Percentiles rank a stretch among this genome's conserved stretches.
These are phyloP conservation scores for Alternaria arbusti DNA, from an alignment of 2,329 filamentous ascomycete species.

Conservation along the genomic window DNA sequence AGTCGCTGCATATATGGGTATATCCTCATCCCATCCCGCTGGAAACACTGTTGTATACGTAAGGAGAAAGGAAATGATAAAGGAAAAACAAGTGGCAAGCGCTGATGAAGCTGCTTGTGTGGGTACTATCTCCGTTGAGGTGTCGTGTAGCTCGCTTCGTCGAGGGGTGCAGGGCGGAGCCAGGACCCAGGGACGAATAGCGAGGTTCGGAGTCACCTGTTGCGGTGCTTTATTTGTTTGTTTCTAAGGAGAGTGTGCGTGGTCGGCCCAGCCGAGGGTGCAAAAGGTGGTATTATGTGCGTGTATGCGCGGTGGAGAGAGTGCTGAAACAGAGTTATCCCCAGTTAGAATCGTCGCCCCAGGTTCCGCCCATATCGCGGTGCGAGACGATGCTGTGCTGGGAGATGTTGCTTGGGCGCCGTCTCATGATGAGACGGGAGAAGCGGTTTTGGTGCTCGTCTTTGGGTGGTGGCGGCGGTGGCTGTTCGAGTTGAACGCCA, in stretches of 20 bases:
- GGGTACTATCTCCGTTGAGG: slow-evolving; percentile 37
- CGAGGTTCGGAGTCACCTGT: slow-evolving; percentile 51
- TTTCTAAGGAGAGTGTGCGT: slow-evolving; percentile 29
- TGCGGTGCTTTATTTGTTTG: slow-evolving; percentile 39
- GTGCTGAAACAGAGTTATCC: slow-evolving; percentile 27
- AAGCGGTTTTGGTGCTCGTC: slow-evolving; percentile 44
- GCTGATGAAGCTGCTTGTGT: neutral
- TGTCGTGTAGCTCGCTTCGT: slow-evolving; percentile 44
- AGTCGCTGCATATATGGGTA: slow-evolving; percentile 22
- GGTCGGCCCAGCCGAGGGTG: slow-evolving; percentile 36
- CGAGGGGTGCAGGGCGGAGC: slow-evolving; percentile 7
- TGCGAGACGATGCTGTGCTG: slow-evolving; percentile 43
- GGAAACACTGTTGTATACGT: slow-evolving; percentile 20
- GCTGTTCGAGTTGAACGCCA: slow-evolving; percentile 35
- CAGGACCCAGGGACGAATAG: neutral
- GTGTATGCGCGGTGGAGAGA: neutral
- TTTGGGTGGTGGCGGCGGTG: slow-evolving; percentile 45
- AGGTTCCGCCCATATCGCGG: slow-evolving; percentile 37
- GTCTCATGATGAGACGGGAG: slow-evolving; percentile 44
- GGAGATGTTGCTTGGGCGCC: slow-evolving; percentile 46
- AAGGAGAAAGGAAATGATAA: slow-evolving; percentile 16
- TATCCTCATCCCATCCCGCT: slow-evolving; percentile 29
- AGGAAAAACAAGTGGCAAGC: neutral
- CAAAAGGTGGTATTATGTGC: neutral
- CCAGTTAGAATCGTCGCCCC: slow-evolving; percentile 46